Conservation (phyloP, 306 rosid genomes). For the Cyclanthera cordifolia region DNA sequence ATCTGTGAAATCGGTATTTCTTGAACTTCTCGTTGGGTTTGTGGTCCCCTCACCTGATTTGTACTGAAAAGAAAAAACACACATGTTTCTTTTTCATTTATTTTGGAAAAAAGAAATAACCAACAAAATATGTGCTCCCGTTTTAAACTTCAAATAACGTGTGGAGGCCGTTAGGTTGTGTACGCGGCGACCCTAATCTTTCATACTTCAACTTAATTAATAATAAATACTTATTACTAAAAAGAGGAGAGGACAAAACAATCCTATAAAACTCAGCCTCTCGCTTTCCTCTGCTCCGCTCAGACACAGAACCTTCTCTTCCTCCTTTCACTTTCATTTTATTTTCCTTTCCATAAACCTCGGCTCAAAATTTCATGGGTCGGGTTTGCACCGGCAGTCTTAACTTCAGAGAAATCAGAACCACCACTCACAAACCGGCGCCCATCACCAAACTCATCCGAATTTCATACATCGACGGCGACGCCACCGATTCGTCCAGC, state of each 20-base stretch:
- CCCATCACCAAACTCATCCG: slow-evolving; percentile 23
- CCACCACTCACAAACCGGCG: slow-evolving; percentile 19
- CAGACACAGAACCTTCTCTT: background rate
- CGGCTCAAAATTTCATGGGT: background rate
- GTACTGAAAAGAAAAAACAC: no score
- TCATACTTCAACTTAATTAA: background rate
- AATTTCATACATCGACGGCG: slow-evolving; percentile 28
- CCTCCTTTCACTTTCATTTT: background rate
- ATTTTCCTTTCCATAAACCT: no score
- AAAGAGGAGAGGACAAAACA: background rate
- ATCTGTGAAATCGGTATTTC: no score
- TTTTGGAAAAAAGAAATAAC: background rate
- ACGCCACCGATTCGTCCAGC: slow-evolving; percentile 52
- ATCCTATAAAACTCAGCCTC: slow-evolving; percentile 23
- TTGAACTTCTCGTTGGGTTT: no score
- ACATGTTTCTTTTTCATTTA: no score
- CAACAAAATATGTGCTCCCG: background rate
- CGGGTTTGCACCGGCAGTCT: background rate
- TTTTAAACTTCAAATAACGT: background rate
- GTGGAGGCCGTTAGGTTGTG: background rate
- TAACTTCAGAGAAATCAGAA: slow-evolving; percentile 18
- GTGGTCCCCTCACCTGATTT: no score
- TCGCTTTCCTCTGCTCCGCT: slow-evolving; percentile 5
- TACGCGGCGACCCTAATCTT: slow-evolving; percentile 13
- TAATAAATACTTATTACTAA: background rate